phyloP scores from a whole-genome alignment of 495 filamentous ascomycete genomes.

The Penicillium pulvis region DNA sequence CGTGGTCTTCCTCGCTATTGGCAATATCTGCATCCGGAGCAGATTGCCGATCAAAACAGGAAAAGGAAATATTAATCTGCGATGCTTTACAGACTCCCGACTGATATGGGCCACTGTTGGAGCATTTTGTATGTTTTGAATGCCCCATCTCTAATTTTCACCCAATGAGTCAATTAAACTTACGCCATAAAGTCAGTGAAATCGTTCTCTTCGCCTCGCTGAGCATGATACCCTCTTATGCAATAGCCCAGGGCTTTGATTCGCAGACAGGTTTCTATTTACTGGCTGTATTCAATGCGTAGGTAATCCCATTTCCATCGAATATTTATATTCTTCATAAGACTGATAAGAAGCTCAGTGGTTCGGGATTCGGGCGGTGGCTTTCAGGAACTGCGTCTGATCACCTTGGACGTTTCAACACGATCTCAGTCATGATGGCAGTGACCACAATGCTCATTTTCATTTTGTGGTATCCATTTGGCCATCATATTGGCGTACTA shows the following conservation, averaged over 20 bases:
- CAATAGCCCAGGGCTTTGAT: slow-evolving; percentile 31
- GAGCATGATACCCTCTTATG: slow-evolving; percentile 49
- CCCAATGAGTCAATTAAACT: background rate
- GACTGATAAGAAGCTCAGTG: slow-evolving; percentile 14
- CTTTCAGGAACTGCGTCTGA: slow-evolving; percentile 68
- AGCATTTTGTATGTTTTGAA: slow-evolving; percentile 29
- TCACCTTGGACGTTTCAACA: slow-evolving; percentile 67
- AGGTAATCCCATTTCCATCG: background rate
- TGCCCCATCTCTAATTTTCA: slow-evolving; percentile 8
- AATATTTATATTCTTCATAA: background rate
- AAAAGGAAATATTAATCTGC: slow-evolving; percentile 49
- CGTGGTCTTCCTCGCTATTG: slow-evolving; percentile 48
- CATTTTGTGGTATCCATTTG: slow-evolving; percentile 56
- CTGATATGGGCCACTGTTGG: slow-evolving; percentile 31
- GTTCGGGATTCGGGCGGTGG: slow-evolving; percentile 58
- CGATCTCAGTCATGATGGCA: slow-evolving; percentile 32
- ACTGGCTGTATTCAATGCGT: slow-evolving; percentile 32
- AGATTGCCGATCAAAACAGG: slow-evolving; percentile 25
- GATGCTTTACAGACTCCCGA: slow-evolving; percentile 51
- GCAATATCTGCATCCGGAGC: slow-evolving; percentile 36
- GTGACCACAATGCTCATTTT: slow-evolving; percentile 50
- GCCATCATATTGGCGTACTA: slow-evolving; percentile 44
- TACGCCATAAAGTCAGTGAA: slow-evolving; percentile 33
- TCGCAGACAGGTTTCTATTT: slow-evolving; percentile 26
- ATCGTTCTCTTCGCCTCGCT: slow-evolving; percentile 48